Conservation (phyloP, 2,329 filamentous ascomycete species). For the Mycocentrospora acerina region DNA sequence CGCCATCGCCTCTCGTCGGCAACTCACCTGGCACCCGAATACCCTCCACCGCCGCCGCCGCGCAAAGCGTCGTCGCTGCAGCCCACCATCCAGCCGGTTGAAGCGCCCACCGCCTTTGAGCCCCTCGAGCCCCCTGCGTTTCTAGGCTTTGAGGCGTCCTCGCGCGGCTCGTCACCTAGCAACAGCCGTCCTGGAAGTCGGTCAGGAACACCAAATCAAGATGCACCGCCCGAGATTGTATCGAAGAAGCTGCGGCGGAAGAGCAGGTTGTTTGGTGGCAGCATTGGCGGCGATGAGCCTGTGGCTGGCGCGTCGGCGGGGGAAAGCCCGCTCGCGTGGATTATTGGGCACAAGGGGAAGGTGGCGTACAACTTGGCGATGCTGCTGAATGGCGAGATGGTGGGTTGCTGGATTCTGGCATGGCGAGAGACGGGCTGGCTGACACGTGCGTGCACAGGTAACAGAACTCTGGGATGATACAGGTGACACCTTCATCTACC, state of each 20-base stretch:
- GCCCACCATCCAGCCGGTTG: conserved; percentile 31
- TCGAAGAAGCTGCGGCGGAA: conserved; percentile 39
- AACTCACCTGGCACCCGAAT: conserved; percentile 33
- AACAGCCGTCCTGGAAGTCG: conserved; percentile 16
- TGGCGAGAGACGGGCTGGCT: conserved; percentile 10
- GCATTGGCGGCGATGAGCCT: conserved; percentile 25
- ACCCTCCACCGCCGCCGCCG: conserved; percentile 27
- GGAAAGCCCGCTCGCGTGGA: conserved; percentile 53
- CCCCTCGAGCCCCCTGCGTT: conserved; percentile 32
- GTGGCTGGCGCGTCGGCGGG: conserved; percentile 8
- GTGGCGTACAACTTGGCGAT: conserved; percentile 57
- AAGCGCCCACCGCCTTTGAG: conserved; percentile 20
- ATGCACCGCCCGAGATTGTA: conserved; percentile 17
- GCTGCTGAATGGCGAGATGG: conserved; percentile 54
- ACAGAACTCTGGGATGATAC: conserved; percentile 63
- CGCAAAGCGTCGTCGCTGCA: conserved; percentile 16
- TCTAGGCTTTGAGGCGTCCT: conserved; percentile 19
- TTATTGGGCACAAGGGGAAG: conserved; percentile 59
- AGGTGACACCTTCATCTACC: conserved; percentile 64
- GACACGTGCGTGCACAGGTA: conserved; percentile 42
- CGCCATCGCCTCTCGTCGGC: conserved; percentile 36
- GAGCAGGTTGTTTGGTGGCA: conserved; percentile 37
- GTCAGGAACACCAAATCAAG: conserved; percentile 21
- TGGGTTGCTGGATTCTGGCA: conserved; percentile 26
- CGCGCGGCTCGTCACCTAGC: conserved; percentile 30